Evolutionary conservation across 805 yeast genomes (phyloP).

Genomic region (Yamadazyma laniorum): DNA sequence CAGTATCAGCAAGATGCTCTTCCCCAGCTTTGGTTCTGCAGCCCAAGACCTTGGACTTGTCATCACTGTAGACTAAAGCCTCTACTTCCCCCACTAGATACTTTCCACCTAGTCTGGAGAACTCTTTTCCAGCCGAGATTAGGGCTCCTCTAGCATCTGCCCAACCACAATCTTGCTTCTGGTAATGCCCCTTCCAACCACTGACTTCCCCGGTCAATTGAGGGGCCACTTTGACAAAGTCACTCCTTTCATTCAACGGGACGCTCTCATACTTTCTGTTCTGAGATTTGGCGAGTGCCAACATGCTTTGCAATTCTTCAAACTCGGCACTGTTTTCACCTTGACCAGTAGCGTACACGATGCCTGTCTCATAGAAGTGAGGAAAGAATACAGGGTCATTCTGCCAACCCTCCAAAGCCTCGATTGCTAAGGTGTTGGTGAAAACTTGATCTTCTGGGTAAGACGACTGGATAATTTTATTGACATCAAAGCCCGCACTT

Average conservation of each 20-base stretch:
- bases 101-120: conserved; percentile 30
- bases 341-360: conserved; percentile 14
- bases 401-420: conserved; percentile 11
- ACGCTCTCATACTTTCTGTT: neutral
- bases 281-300: neutral
- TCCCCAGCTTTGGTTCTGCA: conserved; percentile 19
- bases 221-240: neutral
- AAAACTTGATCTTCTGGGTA: conserved; percentile 19
- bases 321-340: neutral
- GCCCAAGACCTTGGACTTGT: conserved; percentile 16
- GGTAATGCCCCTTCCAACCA: conserved; percentile 8
- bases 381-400: conserved; percentile 9
- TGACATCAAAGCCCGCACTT: conserved; percentile 48
- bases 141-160: conserved; percentile 7
- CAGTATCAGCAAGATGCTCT: conserved; percentile 28
- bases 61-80: conserved; percentile 1
- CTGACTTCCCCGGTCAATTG: conserved; percentile 2
- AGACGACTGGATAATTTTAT: conserved; percentile 48
- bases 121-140: conserved; percentile 21
- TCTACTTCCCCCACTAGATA: conserved; percentile 23
- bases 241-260: neutral
- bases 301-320: neutral
- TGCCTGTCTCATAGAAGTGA: conserved; percentile 9
- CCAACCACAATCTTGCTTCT: conserved; percentile 8
- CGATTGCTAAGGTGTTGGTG: conserved; percentile 9